Evolutionary conservation across 768 basidiomycete genomes (phyloP).

Genomic region (Basidioascus undulatus): DNA sequence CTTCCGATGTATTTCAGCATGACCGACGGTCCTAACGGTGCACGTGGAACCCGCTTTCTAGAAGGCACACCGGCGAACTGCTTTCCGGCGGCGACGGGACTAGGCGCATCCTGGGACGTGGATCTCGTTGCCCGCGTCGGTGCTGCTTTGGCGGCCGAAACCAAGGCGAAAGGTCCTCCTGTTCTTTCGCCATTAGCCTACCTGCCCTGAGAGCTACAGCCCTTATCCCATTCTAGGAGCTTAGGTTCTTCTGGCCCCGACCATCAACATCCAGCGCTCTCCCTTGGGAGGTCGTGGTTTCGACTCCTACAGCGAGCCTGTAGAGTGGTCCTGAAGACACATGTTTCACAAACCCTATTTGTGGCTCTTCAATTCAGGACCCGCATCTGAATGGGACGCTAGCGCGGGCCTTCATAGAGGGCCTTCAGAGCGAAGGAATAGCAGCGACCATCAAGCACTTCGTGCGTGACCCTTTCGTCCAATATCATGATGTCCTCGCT

Average conservation of each 20-base stretch:
- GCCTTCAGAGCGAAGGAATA: constrained; percentile 40
- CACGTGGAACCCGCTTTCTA: constrained; percentile 41
- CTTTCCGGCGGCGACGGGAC: constrained; percentile 41
- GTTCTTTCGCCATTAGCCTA: too few species aligned
- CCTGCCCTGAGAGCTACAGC: too few species aligned
- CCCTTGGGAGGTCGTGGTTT: constrained; percentile 26
- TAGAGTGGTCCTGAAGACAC: too few species aligned
- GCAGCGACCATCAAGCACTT: constrained; percentile 53
- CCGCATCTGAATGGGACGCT: constrained; percentile 37
- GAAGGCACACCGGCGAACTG: constrained; percentile 39
- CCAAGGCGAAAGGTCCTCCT: too few species aligned
- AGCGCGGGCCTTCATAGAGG: constrained; percentile 41
- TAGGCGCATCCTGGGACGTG: constrained; percentile 45
- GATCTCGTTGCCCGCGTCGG: constrained; percentile 33
- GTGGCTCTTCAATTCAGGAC: too few species aligned
- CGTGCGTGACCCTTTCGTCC: constrained; percentile 8
- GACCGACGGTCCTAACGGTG: constrained; percentile 35
- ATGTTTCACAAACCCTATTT: too few species aligned
- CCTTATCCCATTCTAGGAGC: too few species aligned
- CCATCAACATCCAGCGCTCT: constrained; percentile 46
- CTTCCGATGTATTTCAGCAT: too few species aligned
- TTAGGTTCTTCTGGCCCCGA: constrained; percentile 41
- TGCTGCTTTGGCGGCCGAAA: constrained; percentile 35
- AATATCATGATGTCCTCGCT: too few species aligned
- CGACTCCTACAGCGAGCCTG: constrained; percentile 51